Base-by-base conservation (phyloP, 164 flowering plant species). In the Aristolochia californica region DNA sequence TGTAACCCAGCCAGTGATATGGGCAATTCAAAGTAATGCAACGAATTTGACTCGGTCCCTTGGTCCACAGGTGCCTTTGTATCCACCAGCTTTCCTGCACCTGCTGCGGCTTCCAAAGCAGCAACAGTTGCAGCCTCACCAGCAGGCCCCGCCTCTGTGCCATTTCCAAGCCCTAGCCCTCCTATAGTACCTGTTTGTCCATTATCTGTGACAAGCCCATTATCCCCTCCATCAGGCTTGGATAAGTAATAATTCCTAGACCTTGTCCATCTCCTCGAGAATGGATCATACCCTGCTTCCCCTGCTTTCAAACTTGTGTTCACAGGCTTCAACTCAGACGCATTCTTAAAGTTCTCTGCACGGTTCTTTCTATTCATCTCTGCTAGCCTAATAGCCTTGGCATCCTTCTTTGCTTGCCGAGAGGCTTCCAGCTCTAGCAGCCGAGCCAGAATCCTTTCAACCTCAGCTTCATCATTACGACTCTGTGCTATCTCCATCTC, bases 261-360 rank as follows among this genome's bases (percentile, higher is more conserved):
- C 53, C 96, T 71, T 10, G 96, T 90, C 97, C 95, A 89, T 70
- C 99, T 79, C 71, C 97, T 81, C 11, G 99, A 87, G 67, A 90
- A 93, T 12, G 97, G 99, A 59, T 93, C 97, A 65, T 93, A 89
- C 10, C 96, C 99, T 1, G 89, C 97, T 65, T 93, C 96, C 16
- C 96, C 99, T 8, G 84, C 88, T 72, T 89, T 87, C 62, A 89
- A 67, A 59, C 76, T 59, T 10, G 81, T 70, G 62, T 78, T 87
- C 8, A 77, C 71, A 0, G 87, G 84, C 68, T 77, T 89, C 62
- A 78, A 0, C 45, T 73, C 88, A 1, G 96, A 89, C 2, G 97
- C 99, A 78, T 81, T 90, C 66, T 80, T 87, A 77, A 85, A 93
- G 61, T 93, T 93, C 73, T 93, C 97, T 12, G 63, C 88, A 66